A percentile compares a stretch with the other conserved stretches of the same genome.
Conservation (phyloP, 1,139 yeast species). For the Magnusiomyces ingens region DNA sequence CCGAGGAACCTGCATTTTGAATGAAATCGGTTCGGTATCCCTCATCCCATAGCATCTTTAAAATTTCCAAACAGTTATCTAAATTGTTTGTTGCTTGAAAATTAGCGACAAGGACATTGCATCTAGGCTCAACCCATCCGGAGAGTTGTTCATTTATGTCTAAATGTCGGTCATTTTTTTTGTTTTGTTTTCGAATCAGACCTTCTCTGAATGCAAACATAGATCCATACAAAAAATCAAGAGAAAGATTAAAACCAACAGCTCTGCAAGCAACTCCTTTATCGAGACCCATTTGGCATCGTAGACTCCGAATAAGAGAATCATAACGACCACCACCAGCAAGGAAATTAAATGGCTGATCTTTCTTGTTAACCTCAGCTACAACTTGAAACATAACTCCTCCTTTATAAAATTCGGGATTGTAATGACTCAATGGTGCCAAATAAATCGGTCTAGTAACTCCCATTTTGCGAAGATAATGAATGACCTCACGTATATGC, state of each 20-base stretch:
- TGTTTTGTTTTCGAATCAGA: slow-evolving; percentile 18
- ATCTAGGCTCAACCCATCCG: slow-evolving; percentile 36
- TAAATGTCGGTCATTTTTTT: slow-evolving; percentile 17
- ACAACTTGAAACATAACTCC: slow-evolving; percentile 89
- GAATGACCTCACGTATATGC: slow-evolving; percentile 38
- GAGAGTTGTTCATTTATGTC: not conserved
- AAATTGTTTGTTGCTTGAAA: slow-evolving; percentile 42
- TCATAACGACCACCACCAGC: slow-evolving; percentile 96
- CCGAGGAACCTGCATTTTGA: slow-evolving; percentile 45
- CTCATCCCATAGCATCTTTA: slow-evolving; percentile 60
- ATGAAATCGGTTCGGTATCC: slow-evolving; percentile 68
- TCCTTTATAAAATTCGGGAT: slow-evolving; percentile 64
- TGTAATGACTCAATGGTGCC: slow-evolving; percentile 76
- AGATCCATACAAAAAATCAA: slow-evolving; percentile 49
- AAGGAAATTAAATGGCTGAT: slow-evolving; percentile 39
- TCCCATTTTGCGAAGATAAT: slow-evolving; percentile 38
- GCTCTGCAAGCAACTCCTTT: slow-evolving; percentile 47
- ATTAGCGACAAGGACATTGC: slow-evolving; percentile 75
- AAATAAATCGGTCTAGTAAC: slow-evolving; percentile 45
- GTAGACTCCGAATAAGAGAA: slow-evolving; percentile 32
- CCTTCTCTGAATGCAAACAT: slow-evolving; percentile 37
- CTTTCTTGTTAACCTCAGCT: slow-evolving; percentile 43
- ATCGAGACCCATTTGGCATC: slow-evolving; percentile 37
- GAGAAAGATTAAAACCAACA: slow-evolving; percentile 77
- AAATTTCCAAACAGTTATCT: slow-evolving; percentile 55